Evolutionary conservation across 208 protist species (phyloP).

Genomic region (Herpetomonas samuelpessoai): DNA sequence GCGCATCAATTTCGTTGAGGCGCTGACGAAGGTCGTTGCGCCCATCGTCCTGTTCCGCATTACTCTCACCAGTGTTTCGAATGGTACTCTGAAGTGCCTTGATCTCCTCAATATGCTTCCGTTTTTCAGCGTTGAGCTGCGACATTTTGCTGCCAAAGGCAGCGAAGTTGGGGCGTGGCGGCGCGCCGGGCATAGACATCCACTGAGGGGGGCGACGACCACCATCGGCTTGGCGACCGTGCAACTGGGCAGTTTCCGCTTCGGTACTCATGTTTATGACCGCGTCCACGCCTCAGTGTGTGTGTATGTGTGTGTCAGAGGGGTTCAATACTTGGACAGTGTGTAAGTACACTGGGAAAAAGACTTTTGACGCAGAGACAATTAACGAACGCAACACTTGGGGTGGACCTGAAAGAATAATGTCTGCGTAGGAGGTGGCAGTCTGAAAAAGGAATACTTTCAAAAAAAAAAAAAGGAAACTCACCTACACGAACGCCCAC

Average conservation of each 20-base stretch:
- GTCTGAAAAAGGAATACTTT: no score
- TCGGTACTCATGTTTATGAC: conserved; percentile 1
- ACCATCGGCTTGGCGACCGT: not conserved
- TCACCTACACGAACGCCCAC: no score
- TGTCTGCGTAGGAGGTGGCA: no score
- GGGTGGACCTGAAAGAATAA: no score
- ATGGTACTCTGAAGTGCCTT: conserved; percentile 58
- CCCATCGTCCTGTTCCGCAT: conserved; percentile 24
- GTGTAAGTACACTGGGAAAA: no score
- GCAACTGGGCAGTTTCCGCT: conserved; percentile 2
- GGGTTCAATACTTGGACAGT: no score
- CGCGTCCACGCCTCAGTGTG: no score
- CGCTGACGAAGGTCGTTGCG: conserved; percentile 39
- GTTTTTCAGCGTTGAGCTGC: conserved; percentile 39
- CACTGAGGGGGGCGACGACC: conserved; percentile 34
- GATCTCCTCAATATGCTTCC: conserved; percentile 44
- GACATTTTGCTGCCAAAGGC: conserved; percentile 39
- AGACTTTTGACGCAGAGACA: no score
- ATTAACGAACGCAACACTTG: no score
- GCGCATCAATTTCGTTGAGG: conserved; percentile 53
- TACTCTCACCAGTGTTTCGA: conserved; percentile 24
- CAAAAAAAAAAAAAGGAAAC: no score
- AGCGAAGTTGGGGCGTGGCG: conserved; percentile 36
- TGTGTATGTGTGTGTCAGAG: no score
- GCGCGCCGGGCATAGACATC: conserved; percentile 59